Percentiles rank a stretch among this genome's conserved stretches.
These are phyloP conservation scores for Hibiscus tridactylites DNA, from an alignment of 345 rosid genomes.

Conservation along the genomic window DNA sequence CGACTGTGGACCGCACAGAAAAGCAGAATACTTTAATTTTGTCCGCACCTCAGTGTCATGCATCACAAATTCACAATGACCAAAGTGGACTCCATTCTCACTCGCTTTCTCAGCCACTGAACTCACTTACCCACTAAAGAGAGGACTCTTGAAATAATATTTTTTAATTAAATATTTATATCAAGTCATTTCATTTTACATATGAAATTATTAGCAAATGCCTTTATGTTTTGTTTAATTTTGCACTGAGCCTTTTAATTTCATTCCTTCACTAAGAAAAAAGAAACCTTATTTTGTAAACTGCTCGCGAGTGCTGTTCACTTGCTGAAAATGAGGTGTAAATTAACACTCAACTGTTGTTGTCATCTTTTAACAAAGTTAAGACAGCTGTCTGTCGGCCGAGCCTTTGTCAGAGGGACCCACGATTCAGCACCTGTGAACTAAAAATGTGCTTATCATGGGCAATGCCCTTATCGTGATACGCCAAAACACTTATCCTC, in stretches of 20 bases:
- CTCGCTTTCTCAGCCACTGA: no score
- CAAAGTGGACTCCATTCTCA: no score
- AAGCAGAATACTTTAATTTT: no score
- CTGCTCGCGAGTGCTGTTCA: conserved; percentile 9
- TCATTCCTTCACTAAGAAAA: neutral
- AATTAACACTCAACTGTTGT: neutral
- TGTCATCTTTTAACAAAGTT: conserved; percentile 18
- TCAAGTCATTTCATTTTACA: no score
- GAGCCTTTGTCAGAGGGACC: conserved; percentile 2
- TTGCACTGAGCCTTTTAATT: neutral
- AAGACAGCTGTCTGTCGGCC: conserved; percentile 24
- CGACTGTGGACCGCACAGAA: no score
- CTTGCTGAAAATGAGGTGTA: neutral
- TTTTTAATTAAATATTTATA: no score
- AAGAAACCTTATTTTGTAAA: neutral
- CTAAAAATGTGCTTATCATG: neutral
- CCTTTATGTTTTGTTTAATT: neutral
- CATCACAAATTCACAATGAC: no score
- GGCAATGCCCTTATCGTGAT: neutral
- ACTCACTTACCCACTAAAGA: no score
- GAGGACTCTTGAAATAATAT: no score
- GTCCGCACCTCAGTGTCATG: no score
- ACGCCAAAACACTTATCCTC: rapidly evolving
- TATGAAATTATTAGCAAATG: no score
- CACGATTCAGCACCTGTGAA: neutral